Conservation (phyloP, 2,329 filamentous ascomycete genomes). For the Geosmithia flava region DNA sequence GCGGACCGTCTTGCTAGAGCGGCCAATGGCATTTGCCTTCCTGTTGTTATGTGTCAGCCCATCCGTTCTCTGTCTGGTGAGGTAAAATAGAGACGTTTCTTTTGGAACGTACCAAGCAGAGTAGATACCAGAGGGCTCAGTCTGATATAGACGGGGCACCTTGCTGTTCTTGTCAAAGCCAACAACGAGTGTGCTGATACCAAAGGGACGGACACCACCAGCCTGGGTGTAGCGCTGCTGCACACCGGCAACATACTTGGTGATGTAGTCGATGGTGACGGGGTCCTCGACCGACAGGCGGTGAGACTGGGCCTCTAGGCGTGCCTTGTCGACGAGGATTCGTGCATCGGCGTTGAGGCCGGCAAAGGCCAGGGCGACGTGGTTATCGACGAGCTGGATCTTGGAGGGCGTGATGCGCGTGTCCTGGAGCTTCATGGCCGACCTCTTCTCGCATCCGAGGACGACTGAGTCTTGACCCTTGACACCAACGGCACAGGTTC, state of each 20-base stretch:
- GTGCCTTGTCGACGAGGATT: slow-evolving; percentile 96
- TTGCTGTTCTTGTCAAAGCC: slow-evolving; percentile 95
- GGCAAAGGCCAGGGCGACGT: slow-evolving; percentile 94
- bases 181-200: slow-evolving; percentile 94
- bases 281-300: slow-evolving; percentile 95
- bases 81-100: neutral
- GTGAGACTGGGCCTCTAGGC: slow-evolving; percentile 94
- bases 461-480: slow-evolving; percentile 94
- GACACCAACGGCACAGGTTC: slow-evolving; percentile 94
- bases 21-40: slow-evolving; percentile 98
- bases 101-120: slow-evolving; percentile 71
- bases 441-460: slow-evolving; percentile 95
- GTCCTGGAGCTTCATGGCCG: slow-evolving; percentile 98
- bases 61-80: slow-evolving; percentile 3
- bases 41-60: slow-evolving; percentile 30
- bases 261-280: slow-evolving; percentile 97
- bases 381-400: slow-evolving; percentile 89
- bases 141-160: slow-evolving; percentile 87
- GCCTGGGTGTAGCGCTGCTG: slow-evolving; percentile 99
- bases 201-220: slow-evolving; percentile 95
- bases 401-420: slow-evolving; percentile 98
- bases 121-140: slow-evolving; percentile 98
- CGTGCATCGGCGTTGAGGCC: slow-evolving; percentile 95
- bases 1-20: slow-evolving; percentile 96
- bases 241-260: slow-evolving; percentile 94